Base-by-base conservation (phyloP, 2,329 filamentous ascomycete genomes). In the Sclerotinia minor region DNA sequence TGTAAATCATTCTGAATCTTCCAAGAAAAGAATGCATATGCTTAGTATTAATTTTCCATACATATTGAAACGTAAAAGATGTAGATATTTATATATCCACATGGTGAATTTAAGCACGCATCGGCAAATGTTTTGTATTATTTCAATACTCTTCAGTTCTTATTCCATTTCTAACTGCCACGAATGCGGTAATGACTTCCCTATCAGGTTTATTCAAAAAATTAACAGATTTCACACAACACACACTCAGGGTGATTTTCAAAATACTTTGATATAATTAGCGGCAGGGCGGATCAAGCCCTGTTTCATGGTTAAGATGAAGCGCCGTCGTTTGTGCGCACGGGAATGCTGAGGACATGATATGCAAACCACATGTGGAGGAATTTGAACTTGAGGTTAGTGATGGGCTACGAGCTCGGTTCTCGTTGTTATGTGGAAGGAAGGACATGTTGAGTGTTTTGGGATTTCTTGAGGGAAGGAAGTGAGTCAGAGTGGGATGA, bases 1-100 rank as follows among this genome's bases (percentile, higher is more conserved):
- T 44, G 1, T n/a, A 35, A 35, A 49, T 19, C 58, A 26, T 50
- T 50, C 21, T 61, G 58, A 61, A 50, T 47, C 44, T 49, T 61
- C 29, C 58, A 49, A 61, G 58, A 61, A 61, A 49, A 38, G 7
- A 11, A 11, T 11, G 26, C 29, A 7, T 24, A 49, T 35, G 58
- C 44, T 24, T 60, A 19, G 44, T 21, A 5, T 24, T 15, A 24
- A 4, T n/a, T 5, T 11, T 26, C 26, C 24, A 32, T 32, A 45
- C 26, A 47, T 47, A 26, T 47, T 32, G 57, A 59, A 59, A 59
- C 41, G 9, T n/a, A 15, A 41, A 47, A 32, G 29, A n/a, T 8
- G 32, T 32, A 44, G 5, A 35, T 32, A 32, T 32, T 3, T 32
- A 3, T 17, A 17, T 45, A 19, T 21, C 19, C 26, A 32, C 45